phyloP scores from a whole-genome alignment of 768 basidiomycete species.

The Calocera cornea region DNA sequence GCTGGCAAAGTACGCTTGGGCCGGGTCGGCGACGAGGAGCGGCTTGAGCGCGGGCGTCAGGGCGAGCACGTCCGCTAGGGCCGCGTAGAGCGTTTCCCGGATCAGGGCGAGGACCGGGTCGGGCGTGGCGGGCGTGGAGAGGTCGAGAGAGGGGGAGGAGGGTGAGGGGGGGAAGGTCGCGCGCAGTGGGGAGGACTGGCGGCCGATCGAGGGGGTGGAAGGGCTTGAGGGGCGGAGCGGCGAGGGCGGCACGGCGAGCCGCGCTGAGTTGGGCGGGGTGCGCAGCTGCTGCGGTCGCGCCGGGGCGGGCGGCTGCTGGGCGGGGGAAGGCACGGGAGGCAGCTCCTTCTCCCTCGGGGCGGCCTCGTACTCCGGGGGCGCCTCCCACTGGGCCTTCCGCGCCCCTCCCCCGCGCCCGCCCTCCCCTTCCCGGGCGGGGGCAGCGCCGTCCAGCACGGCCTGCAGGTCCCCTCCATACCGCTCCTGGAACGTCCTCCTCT shows the following conservation, averaged over 20 bases:
- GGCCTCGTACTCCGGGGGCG: slow-evolving; percentile 51
- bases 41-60: slow-evolving; percentile 38
- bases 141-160: slow-evolving; percentile 8
- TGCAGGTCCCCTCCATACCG: slow-evolving; percentile 62
- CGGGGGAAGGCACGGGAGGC: slow-evolving; percentile 17
- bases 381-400: slow-evolving; percentile 46
- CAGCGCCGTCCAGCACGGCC: slow-evolving; percentile 39
- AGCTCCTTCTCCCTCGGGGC: slow-evolving; percentile 13
- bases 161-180: slow-evolving; percentile 10
- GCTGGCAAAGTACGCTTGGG: slow-evolving; percentile 66
- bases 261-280: slow-evolving; percentile 19
- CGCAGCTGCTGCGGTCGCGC: slow-evolving; percentile 13
- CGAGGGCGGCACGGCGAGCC: slow-evolving; percentile 22
- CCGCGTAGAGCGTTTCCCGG: slow-evolving; percentile 75
- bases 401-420: too few species aligned
- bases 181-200: slow-evolving; percentile 23
- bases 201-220: slow-evolving; percentile 14
- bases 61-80: slow-evolving; percentile 56
- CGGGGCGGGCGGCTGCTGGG: slow-evolving; percentile 9
- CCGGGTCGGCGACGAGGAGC: slow-evolving; percentile 47
- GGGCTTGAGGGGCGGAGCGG: slow-evolving; percentile 3
- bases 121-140: slow-evolving; percentile 21
- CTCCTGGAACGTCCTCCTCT: slow-evolving; percentile 71
- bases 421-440: too few species aligned
- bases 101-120: slow-evolving; percentile 61